These are phyloP conservation scores for Epichloe typhina DNA, from an alignment of 2,329 filamentous ascomycete genomes.

Conservation along the genomic window DNA sequence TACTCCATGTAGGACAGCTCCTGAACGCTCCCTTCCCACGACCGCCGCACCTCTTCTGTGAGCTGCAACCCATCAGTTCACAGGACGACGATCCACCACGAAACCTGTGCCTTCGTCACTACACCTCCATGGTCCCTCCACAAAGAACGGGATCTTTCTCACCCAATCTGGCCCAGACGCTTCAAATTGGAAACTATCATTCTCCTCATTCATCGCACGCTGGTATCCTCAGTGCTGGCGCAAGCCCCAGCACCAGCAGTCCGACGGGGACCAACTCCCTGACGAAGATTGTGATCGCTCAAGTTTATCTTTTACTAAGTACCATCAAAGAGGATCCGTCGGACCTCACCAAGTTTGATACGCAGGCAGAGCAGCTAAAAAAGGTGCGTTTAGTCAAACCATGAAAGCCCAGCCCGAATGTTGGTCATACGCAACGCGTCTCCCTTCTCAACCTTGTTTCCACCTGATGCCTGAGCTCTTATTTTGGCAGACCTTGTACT, in stretches of 20 bases:
- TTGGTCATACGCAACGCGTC: neutral
- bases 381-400: slow-evolving; percentile 50
- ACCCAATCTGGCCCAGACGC: slow-evolving; percentile 44
- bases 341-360: slow-evolving; percentile 80
- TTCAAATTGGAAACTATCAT: slow-evolving; percentile 43
- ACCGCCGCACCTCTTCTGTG: slow-evolving; percentile 14
- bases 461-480: neutral
- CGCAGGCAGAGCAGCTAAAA: slow-evolving; percentile 81
- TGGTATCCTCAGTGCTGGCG: slow-evolving; percentile 44
- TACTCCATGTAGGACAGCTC: slow-evolving; percentile 23
- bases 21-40: slow-evolving; percentile 14
- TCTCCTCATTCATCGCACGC: slow-evolving; percentile 44
- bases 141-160: slow-evolving; percentile 52
- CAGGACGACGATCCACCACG: slow-evolving; percentile 23
- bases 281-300: slow-evolving; percentile 86
- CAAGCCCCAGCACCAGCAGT: slow-evolving; percentile 48
- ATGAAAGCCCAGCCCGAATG: neutral
- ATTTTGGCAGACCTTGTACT: slow-evolving; percentile 6
- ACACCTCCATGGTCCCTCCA: slow-evolving; percentile 44
- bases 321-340: slow-evolving; percentile 82
- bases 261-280: slow-evolving; percentile 54
- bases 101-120: slow-evolving; percentile 19
- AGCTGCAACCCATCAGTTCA: slow-evolving; percentile 22
- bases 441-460: neutral
- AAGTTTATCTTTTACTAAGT: slow-evolving; percentile 87